These are phyloP conservation scores for Mycoemilia scoparia DNA, from an alignment of 192 early-diverging fungal species.

Conservation along the genomic window DNA sequence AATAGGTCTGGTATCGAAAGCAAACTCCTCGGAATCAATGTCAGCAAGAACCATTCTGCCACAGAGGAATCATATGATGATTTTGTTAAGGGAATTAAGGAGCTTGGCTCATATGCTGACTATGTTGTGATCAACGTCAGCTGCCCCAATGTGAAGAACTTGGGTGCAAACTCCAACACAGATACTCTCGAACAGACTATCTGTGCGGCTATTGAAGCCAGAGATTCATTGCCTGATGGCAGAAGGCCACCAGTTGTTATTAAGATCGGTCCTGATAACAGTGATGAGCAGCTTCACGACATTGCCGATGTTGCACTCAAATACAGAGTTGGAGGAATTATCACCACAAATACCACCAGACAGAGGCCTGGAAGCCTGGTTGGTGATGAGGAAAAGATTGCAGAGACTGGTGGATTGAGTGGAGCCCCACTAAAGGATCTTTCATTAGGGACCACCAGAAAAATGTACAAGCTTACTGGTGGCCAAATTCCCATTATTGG, in stretches of 20 bases:
- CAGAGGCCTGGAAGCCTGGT: constrained; percentile 40
- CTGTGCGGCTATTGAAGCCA: constrained; percentile 37
- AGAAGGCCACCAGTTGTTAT: constrained; percentile 57
- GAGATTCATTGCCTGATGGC: constrained; percentile 22
- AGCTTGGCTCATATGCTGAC: constrained; percentile 64
- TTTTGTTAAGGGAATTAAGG: constrained; percentile 59
- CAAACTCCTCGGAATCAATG: constrained; percentile 62
- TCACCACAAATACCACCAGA: constrained; percentile 78
- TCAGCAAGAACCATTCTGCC: constrained; percentile 76
- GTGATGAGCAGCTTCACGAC: constrained; percentile 49
- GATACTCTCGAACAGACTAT: constrained; percentile 54
- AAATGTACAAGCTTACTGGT: constrained; percentile 56
- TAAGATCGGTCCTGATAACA: constrained; percentile 81
- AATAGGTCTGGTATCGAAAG: constrained; percentile 39
- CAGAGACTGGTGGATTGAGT: constrained; percentile 66
- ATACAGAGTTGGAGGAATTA: constrained; percentile 65
- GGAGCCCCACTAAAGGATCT: constrained; percentile 56
- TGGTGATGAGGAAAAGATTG: constrained; percentile 14
- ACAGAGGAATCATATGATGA: constrained; percentile 47
- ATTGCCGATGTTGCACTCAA: constrained; percentile 57
- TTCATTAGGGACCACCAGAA: constrained; percentile 48
- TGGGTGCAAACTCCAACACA: constrained; percentile 48
- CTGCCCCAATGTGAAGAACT: constrained; percentile 74
- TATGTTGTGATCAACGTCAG: constrained; percentile 80
- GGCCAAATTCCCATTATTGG: constrained; percentile 68